Base-by-base conservation (phyloP, 2,329 filamentous ascomycete species). In the Colletotrichum somersetense region DNA sequence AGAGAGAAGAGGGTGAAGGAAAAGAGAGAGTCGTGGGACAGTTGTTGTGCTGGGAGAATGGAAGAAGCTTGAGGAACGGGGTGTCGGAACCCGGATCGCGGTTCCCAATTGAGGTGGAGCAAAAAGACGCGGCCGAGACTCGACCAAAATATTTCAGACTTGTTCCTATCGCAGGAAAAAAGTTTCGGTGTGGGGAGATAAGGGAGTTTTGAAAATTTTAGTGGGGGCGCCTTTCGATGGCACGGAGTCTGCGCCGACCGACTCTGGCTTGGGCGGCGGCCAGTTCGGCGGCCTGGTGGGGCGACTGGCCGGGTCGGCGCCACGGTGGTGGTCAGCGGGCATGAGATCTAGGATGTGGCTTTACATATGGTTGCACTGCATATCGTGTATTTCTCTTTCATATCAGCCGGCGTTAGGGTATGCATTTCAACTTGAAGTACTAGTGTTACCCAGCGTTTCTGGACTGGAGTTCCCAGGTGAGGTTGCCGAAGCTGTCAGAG, bases 221-320 rank as follows among this genome's bases (percentile, higher is more conserved):
- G 57, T 67, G 68, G 57, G 20, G 40, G n/a, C 12, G n/a, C 12
- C 44, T 26, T 11, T 33, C 33, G n/a, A 33, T 35, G 53, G 52
- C 20, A 26, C 26, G 44, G 62, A 35, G 62, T 26, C 53, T 63
- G 55, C 55, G 33, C 33, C 55, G 55, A n/a, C 55, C 55, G 33
- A 38, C 33, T 12, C 20, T 12, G 52, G 18, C 18, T 14, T 18
- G 30, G 30, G 30, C 30, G 30, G 30, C 30, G 30, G 30, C 30
- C 30, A 30, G 33, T 62, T 52, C 70, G 66, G 70, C 66, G 53
- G 58, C 69, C 65, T 66, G 64, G 59, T 72, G 70, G 66, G 66
- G 59, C 23, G 20, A 23, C 59, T 48, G 20, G 12, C 23, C 53
- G 40, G 30, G 44, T 58, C 52, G 30, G 52, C 16, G 48, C 44